Base-by-base conservation (phyloP, 345 rosid species). In the Eucalyptus paniculata region DNA sequence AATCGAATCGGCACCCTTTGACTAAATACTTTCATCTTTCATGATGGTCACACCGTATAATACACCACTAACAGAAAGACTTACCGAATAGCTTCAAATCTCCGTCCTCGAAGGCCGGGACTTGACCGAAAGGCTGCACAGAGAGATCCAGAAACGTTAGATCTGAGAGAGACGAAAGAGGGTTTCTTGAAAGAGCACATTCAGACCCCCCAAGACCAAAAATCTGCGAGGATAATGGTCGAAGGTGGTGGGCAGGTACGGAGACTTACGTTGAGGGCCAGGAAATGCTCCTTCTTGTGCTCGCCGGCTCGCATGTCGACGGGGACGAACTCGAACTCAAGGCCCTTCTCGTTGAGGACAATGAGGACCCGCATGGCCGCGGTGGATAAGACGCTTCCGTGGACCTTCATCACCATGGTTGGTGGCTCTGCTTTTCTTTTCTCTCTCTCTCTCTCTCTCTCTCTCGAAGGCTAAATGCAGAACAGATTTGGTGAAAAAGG, bases 61-160 rank as follows among this genome's bases (percentile, higher is more conserved):
- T 53, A 53, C 24, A 53, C 56, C 9, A 8, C 24, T 19, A 53
- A 53, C 10, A 26, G 62, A 56, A 56, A 56, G 62, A 44, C 87
- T 12, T 93, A 97, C 97, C 97, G 18, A 95, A 94, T 86, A 97
- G 95, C 92, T 91, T 92, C 88, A 96, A 88, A 90, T 94, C 97
- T 85, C 95, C 98, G 21, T 95, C 93, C 92, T 94, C 95, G 37
- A 94, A 91, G 67, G 93, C 94, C 62, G 98, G 99, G 90, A 97
- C 89, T 92, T 95, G 96, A 89, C 97, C 97, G 67, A 95, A 97
- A 42, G 97, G 98, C 98, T 95, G 93, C 94, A 92, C 37, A 19
- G 90, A 94, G 7, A 94, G 89, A 58, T 91, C 96, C 19, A 95
- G 91, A 96, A 92, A 92, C 37, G 94, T 54, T n/a, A 96, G 93